A percentile compares a stretch with the other conserved stretches of the same genome.
Evolutionary conservation across 2,329 filamentous ascomycete genomes (phyloP).

Genomic region (Incumbomyces lentus): DNA sequence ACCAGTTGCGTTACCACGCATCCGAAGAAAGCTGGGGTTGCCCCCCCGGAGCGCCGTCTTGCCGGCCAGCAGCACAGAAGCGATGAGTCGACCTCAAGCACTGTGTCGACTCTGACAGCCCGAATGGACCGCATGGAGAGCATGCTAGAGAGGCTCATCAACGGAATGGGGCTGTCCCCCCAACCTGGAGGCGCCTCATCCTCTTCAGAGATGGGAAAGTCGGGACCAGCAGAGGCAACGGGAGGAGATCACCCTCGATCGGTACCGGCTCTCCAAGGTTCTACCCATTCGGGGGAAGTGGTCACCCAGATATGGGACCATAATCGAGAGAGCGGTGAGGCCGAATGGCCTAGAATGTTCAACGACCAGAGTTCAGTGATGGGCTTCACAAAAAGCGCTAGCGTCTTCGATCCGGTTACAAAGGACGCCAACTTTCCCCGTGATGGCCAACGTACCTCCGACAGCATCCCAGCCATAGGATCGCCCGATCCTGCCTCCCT

Average conservation of each 20-base stretch:
- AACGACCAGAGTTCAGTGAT: constrained; percentile 1
- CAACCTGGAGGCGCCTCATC: no score
- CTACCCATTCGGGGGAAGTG: not conserved
- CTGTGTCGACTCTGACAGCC: not conserved
- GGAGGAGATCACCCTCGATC: not conserved
- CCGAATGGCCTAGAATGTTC: not conserved
- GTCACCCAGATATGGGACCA: not conserved
- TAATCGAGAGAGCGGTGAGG: not conserved
- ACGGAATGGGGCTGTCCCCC: not conserved
- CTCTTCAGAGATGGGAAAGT: no score
- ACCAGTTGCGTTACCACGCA: not conserved
- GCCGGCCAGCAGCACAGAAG: not conserved
- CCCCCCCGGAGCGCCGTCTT: not conserved
- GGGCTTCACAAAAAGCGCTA: not conserved
- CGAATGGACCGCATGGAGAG: not conserved
- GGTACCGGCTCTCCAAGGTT: not conserved
- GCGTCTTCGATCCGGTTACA: not conserved
- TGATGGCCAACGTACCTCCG: constrained; percentile 1
- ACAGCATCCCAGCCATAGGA: not conserved
- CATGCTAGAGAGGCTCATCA: not conserved
- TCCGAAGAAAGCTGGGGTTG: not conserved
- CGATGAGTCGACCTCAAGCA: not conserved
- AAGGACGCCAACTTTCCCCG: not conserved
- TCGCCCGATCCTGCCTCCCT: not conserved
- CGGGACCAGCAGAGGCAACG: no score